phyloP scores from a whole-genome alignment of 352 stramenopile genomes.

The Phytopythium kandeliae region DNA sequence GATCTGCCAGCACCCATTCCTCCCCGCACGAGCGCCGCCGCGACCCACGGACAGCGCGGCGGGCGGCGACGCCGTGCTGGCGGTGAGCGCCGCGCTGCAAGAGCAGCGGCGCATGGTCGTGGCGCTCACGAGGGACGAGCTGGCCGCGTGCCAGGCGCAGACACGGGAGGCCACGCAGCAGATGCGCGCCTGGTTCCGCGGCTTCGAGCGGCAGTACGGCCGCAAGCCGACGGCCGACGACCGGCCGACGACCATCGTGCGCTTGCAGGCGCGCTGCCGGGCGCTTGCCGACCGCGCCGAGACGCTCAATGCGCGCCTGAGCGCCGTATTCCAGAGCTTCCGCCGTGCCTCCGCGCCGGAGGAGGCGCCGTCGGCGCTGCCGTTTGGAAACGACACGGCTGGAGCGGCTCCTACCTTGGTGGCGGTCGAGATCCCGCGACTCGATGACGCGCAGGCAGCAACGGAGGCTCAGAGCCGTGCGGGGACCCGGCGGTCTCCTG shows the following conservation, averaged over 20 bases:
- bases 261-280: conserved; percentile 28
- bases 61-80: background rate
- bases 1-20: conserved; percentile 13
- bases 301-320: conserved; percentile 25
- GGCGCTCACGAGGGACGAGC: conserved; percentile 35
- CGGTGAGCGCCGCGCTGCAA: conserved; percentile 2
- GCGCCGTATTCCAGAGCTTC: conserved; percentile 19
- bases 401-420: background rate
- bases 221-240: conserved; percentile 35
- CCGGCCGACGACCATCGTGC: conserved; percentile 23
- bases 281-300: conserved; percentile 30
- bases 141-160: conserved; percentile 28
- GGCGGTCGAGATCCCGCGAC: conserved; percentile 1
- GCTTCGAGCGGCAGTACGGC: conserved; percentile 52
- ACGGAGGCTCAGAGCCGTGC: conserved; percentile 2
- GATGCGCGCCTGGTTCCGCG: conserved; percentile 36
- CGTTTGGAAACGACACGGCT: no score
- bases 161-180: conserved; percentile 30
- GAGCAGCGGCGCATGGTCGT: conserved; percentile 27
- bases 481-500: conserved; percentile 32
- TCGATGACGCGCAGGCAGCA: background rate
- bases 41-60: background rate
- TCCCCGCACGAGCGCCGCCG: background rate
- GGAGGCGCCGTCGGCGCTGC: background rate
- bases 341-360: conserved; percentile 9